Evolutionary conservation across 257 asterid species (phyloP), one percentile per base, ranked within the genome.

Genomic region (Paulownia fortunei): DNA sequence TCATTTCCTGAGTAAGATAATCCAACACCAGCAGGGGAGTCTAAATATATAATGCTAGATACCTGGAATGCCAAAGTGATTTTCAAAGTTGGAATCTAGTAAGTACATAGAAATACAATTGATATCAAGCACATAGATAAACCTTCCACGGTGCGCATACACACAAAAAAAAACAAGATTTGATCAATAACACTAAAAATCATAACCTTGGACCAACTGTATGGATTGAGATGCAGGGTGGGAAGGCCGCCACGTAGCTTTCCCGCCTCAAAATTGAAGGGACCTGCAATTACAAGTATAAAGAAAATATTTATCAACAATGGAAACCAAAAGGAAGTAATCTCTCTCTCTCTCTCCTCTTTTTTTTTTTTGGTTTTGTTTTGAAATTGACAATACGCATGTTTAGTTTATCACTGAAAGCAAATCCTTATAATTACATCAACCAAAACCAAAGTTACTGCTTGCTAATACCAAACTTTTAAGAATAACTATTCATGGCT

Each of bases 1-100:
- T 18, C 32, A 72, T 93, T 89, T 47, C 68, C 81, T 0, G 99
- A 95, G 89, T 88, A 95, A 44, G 98, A 95, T 0, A 83, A 82
- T 73, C 99, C 99, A 84, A 93, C 97, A 63, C 99, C 99, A 73
- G 97, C 87, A 5, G 99, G 99, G 77, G 98, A 93, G 69, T 95
- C 99, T 82, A 95, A 78, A 86, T 95, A 95, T 77, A 95, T 27
- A 47, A 93, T 58, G 79, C 72, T 95, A 8, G 97, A 91, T 46
- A 91, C 97, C 98, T 95, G 88, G 69, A 76, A 71, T 0, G 41
- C 11, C 30, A 70, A 74, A 77, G 24, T 46, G 8, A 3, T 55
- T 12, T 27, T 44, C 27, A 54, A 37, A 11, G 7, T n/a, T 63
- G 39, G 15, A 63, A 54, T 60, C 11, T 34, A 21, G 19, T 41